These are phyloP conservation scores for Vigna trinervia DNA, from an alignment of 306 rosid genomes.

Conservation along the genomic window DNA sequence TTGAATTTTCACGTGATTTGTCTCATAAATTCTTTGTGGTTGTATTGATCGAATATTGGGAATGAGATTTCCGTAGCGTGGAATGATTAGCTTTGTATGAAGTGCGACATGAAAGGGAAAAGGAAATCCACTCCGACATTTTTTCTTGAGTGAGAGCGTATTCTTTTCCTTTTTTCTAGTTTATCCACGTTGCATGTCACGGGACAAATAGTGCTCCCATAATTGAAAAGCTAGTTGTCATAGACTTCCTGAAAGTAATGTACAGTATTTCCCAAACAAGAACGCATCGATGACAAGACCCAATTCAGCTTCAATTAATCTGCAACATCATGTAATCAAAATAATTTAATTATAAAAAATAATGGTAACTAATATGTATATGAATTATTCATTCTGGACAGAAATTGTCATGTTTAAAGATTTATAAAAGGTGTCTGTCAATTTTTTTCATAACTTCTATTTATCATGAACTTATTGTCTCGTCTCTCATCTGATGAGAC, in stretches of 20 bases:
- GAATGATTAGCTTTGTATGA: slow-evolving; percentile 20
- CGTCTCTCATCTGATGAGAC: not conserved
- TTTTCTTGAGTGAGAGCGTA: not conserved
- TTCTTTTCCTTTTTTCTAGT: not conserved
- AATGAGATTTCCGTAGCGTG: not conserved
- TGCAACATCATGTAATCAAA: not conserved
- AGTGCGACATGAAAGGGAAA: not conserved
- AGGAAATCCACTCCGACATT: slow-evolving; percentile 3
- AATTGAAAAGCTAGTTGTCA: slow-evolving; percentile 11
- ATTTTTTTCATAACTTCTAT: too few species aligned
- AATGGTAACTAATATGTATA: not conserved
- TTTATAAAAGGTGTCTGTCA: too few species aligned
- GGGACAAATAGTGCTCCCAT: slow-evolving; percentile 46
- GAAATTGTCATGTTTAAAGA: too few species aligned
- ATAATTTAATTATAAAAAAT: not conserved
- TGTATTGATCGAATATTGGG: not conserved
- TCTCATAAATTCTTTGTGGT: not conserved
- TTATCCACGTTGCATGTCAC: slow-evolving; percentile 39
- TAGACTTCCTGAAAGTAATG: not conserved
- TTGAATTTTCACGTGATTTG: slow-evolving; percentile 33
- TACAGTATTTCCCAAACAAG: not conserved
- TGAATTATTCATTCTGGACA: too few species aligned
- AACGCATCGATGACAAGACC: not conserved
- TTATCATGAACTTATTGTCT: not conserved
- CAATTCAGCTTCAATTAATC: not conserved